Evolutionary conservation across 495 filamentous ascomycete genomes (phyloP).

Genomic region (Beverwykella pulmonaria): DNA sequence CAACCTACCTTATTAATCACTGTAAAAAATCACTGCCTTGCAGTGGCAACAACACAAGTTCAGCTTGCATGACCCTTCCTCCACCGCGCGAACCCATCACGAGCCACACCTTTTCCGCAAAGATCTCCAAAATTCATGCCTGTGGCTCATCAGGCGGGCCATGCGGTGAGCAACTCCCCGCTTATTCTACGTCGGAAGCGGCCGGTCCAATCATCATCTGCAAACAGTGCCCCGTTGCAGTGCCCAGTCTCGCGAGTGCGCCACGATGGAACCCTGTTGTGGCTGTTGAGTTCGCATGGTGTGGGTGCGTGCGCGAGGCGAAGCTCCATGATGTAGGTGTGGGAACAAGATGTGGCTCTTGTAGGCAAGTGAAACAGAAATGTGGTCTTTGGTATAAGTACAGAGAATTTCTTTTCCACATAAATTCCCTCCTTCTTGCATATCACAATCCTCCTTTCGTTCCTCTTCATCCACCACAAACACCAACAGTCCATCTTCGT

Average conservation of each 20-base stretch:
- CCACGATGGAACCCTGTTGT: too few relatives aligned
- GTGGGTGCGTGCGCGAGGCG: constrained; percentile 6
- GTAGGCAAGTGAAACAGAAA: constrained; percentile 11
- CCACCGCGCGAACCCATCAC: constrained; percentile 14
- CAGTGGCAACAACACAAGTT: constrained; percentile 11
- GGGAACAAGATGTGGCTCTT: constrained; percentile 9
- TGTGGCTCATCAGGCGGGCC: constrained; percentile 3
- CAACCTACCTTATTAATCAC: not conserved
- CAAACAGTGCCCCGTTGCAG: not conserved
- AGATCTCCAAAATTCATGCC: not conserved
- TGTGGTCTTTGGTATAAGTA: constrained; percentile 8
- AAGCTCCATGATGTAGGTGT: not conserved
- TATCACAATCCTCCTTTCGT: not conserved
- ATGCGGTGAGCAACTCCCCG: constrained; percentile 3
- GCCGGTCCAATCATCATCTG: constrained; percentile 4
- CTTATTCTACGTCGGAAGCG: not conserved
- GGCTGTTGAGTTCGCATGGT: not conserved
- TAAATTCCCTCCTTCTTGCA: constrained; percentile 11
- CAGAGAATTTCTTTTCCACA: not conserved
- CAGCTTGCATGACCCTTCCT: constrained; percentile 28
- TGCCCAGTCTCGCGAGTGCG: not conserved
- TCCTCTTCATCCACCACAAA: too few relatives aligned
- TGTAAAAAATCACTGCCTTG: constrained; percentile 15
- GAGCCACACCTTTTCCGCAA: not conserved
- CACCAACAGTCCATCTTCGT: too few relatives aligned